Conservation (phyloP, 2,329 filamentous ascomycete species). For the Scopulariopsis brevicaulis region DNA sequence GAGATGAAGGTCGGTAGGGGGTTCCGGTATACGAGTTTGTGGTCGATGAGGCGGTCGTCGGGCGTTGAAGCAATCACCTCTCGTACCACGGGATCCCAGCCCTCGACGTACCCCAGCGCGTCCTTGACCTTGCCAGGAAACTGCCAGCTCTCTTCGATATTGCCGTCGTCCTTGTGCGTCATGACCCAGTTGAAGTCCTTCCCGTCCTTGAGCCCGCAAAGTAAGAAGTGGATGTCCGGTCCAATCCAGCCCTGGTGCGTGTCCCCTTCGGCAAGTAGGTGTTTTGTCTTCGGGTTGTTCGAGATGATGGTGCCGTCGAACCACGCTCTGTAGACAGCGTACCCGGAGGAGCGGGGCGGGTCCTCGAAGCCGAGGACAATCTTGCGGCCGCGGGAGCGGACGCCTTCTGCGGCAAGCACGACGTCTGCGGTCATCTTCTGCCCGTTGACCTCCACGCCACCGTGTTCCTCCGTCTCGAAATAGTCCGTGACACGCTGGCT, state of each 20-base stretch:
- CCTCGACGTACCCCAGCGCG: constrained; percentile 35
- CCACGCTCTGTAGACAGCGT: constrained; percentile 42
- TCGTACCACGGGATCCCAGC: constrained; percentile 27
- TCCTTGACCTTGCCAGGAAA: constrained; percentile 39
- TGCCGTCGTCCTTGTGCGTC: constrained; percentile 39
- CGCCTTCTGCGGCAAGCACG: constrained; percentile 43
- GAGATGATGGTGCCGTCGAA: constrained; percentile 9
- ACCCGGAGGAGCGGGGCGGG: constrained; percentile 36
- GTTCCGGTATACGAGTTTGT: constrained; percentile 37
- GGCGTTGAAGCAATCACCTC: constrained; percentile 33
- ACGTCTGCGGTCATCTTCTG: constrained; percentile 28
- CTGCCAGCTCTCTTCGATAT: constrained; percentile 44
- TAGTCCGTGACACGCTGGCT: constrained; percentile 40
- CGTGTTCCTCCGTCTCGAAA: constrained; percentile 36
- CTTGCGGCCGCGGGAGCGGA: constrained; percentile 38
- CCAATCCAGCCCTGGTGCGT: not conserved
- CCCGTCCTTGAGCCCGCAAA: constrained; percentile 43
- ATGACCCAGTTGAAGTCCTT: constrained; percentile 47
- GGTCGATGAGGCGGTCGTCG: constrained; percentile 25
- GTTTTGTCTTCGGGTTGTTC: not conserved
- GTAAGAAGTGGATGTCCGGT: constrained; percentile 37
- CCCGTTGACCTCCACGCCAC: constrained; percentile 41
- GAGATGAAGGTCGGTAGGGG: constrained; percentile 29
- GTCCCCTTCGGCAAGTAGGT: not conserved
- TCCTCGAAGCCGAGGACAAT: constrained; percentile 39